Percentiles rank a stretch among this genome's conserved stretches.
Conservation (phyloP, 139 green algal species). For the Closterium sp. region DNA sequence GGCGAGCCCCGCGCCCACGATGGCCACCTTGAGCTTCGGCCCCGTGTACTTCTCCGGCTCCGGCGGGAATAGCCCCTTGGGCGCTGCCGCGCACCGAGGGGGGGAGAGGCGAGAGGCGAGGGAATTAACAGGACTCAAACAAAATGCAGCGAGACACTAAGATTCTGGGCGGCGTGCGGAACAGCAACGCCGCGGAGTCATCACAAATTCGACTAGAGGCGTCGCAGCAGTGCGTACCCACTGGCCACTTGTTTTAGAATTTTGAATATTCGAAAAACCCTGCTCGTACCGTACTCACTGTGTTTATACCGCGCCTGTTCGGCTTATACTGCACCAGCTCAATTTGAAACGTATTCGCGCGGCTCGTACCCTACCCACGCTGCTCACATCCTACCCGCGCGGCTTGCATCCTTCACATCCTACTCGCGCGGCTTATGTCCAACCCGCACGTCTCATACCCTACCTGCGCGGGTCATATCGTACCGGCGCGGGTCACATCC, state of each 20-base stretch:
- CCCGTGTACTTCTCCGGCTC: slow-evolving; percentile 41
- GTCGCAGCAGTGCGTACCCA: too few species aligned
- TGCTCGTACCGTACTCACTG: not conserved
- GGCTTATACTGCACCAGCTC: not conserved
- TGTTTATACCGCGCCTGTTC: not conserved
- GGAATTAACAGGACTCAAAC: not conserved
- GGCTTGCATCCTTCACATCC: not conserved
- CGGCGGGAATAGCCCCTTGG: slow-evolving; percentile 29
- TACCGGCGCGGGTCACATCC: not conserved
- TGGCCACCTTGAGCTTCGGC: slow-evolving; percentile 48
- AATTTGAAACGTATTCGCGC: not conserved
- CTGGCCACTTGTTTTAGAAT: too few species aligned
- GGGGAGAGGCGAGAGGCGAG: too few species aligned
- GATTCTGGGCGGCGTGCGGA: too few species aligned
- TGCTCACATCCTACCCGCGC: not conserved
- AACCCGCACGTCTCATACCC: not conserved
- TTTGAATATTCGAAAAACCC: too few species aligned
- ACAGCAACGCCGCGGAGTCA: too few species aligned
- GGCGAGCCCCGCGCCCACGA: slow-evolving; percentile 53
- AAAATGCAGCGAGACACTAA: not conserved
- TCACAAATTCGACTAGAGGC: too few species aligned
- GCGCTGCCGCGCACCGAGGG: not conserved
- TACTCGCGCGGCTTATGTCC: not conserved
- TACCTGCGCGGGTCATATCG: not conserved
- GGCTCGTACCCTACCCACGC: not conserved